A percentile compares a stretch with the other conserved stretches of the same genome.
These are phyloP conservation scores for Davidsoniella eucalypti DNA, from an alignment of 2,329 filamentous ascomycete genomes.

Conservation along the genomic window DNA sequence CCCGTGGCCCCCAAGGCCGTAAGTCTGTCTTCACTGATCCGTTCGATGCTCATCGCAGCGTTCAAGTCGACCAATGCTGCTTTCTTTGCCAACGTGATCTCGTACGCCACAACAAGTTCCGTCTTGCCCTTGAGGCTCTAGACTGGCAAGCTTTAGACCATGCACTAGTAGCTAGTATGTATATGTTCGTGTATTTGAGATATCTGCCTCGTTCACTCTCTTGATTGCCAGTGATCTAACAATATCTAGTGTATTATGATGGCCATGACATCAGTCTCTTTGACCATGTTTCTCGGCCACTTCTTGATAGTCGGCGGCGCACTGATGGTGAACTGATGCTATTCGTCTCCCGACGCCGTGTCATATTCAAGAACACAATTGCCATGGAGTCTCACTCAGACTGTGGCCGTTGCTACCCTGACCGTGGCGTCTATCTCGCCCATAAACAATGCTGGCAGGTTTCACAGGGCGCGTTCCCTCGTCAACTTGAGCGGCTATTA, in stretches of 20 bases:
- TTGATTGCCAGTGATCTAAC: not conserved
- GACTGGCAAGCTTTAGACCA: not conserved
- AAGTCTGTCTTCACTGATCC: constrained; percentile 7
- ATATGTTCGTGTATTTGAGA: not conserved
- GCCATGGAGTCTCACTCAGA: constrained; percentile 11
- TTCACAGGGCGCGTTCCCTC: constrained; percentile 2
- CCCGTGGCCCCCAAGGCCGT: constrained; percentile 5
- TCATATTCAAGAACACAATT: constrained; percentile 12
- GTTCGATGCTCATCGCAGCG: constrained; percentile 10
- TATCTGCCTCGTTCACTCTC: not conserved
- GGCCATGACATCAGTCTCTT: constrained; percentile 10
- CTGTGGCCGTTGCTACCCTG: constrained; percentile 8
- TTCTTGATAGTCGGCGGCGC: constrained; percentile 9
- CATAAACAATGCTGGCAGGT: constrained; percentile 11
- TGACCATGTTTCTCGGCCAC: constrained; percentile 5
- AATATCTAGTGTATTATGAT: constrained; percentile 9
- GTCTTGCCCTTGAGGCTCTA: constrained; percentile 6
- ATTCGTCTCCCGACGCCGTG: constrained; percentile 5
- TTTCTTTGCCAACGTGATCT: constrained; percentile 11
- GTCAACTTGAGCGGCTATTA: constrained; percentile 4
- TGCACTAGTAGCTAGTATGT: constrained; percentile 9
- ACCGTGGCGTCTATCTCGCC: constrained; percentile 9
- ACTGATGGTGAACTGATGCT: constrained; percentile 9
- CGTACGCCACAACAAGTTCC: constrained; percentile 6
- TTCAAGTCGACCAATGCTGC: constrained; percentile 12